Conservation (phyloP, 2,329 filamentous ascomycete species). For the Venturiaceae sp. region DNA sequence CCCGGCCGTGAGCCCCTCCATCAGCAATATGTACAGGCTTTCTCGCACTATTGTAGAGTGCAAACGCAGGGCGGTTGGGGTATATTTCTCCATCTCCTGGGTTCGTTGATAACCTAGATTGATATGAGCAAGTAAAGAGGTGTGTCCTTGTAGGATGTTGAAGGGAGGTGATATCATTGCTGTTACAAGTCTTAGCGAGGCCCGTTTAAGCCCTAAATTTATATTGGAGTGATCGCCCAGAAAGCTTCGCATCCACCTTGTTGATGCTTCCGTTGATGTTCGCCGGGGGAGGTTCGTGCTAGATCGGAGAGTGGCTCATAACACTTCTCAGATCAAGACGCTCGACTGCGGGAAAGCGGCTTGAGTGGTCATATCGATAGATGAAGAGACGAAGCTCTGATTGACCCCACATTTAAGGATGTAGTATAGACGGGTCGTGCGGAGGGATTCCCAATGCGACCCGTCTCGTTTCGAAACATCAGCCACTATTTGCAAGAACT, state of each 20-base stretch:
- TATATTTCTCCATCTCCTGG: background rate
- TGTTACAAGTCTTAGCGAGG: background rate
- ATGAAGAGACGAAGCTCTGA: background rate
- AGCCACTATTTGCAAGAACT: background rate
- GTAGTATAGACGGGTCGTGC: background rate
- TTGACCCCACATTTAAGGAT: background rate
- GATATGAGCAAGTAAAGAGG: background rate
- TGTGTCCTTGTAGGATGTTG: background rate
- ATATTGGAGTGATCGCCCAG: background rate
- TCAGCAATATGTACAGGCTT: background rate
- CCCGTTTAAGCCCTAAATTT: background rate
- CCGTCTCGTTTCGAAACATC: background rate
- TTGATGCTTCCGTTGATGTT: background rate
- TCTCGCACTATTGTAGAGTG: background rate
- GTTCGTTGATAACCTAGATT: background rate
- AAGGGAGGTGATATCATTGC: background rate
- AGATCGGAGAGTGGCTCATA: too few relatives aligned
- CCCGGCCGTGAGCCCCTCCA: background rate
- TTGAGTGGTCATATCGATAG: background rate
- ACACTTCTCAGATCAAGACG: background rate
- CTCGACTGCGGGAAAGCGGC: background rate
- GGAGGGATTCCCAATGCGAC: background rate
- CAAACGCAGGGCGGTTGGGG: background rate
- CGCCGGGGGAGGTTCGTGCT: background rate
- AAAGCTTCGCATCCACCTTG: background rate